These are phyloP conservation scores for Plasmodium fragile DNA, from an alignment of 169 alveolate genomes.

Conservation along the genomic window DNA sequence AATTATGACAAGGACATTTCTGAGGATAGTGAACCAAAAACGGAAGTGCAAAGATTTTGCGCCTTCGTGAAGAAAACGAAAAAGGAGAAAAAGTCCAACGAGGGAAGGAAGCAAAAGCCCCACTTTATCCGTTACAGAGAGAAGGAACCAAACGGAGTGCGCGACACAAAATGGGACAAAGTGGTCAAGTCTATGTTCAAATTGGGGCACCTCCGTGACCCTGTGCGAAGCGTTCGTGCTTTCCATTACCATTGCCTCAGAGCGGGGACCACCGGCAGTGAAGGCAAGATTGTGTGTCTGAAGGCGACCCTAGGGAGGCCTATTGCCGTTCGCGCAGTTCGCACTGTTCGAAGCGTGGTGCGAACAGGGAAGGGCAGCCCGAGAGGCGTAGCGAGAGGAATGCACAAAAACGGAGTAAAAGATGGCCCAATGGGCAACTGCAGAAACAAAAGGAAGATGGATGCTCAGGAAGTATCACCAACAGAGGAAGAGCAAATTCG, in stretches of 20 bases:
- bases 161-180: background rate
- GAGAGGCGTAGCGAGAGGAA: background rate
- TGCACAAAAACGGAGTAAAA: background rate
- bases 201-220: background rate
- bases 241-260: background rate
- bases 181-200: slow-evolving; percentile 21
- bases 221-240: background rate
- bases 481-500: background rate
- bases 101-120: background rate
- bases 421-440: background rate
- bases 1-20: background rate
- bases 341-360: background rate
- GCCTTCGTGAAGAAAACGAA: background rate
- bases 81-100: background rate
- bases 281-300: background rate
- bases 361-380: background rate
- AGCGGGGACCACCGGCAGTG: background rate
- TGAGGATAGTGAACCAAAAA: background rate
- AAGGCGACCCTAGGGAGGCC: background rate
- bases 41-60: background rate
- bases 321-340: background rate
- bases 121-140: background rate
- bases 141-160: background rate
- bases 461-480: background rate
- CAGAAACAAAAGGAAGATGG: background rate